A percentile compares a stretch with the other conserved stretches of the same genome.
phyloP scores from a whole-genome alignment of 1,284 basidiomycete genomes.

The Austroboletus niveus region DNA sequence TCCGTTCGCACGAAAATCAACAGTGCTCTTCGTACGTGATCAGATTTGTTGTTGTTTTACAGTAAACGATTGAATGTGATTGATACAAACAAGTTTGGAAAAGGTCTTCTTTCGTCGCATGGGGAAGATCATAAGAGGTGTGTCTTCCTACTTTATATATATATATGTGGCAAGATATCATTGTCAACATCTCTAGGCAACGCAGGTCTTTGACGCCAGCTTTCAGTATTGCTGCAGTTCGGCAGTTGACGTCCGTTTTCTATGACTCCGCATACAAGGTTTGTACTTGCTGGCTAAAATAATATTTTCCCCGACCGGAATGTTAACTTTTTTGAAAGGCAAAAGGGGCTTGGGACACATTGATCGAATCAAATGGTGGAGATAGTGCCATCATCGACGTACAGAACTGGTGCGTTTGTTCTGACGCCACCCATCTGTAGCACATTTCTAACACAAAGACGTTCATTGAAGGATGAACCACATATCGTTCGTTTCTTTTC shows the following conservation, averaged over 20 bases:
- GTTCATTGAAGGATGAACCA: slow-evolving; percentile 40
- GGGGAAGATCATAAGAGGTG: slow-evolving; percentile 16
- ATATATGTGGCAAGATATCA: too few species aligned
- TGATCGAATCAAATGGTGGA: slow-evolving; percentile 37
- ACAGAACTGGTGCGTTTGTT: slow-evolving; percentile 28
- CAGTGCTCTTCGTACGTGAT: slow-evolving; percentile 42
- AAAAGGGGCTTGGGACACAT: slow-evolving; percentile 50
- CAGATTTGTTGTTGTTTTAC: too few species aligned
- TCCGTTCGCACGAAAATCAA: slow-evolving; percentile 34
- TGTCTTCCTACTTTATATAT: background rate
- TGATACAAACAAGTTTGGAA: slow-evolving; percentile 5
- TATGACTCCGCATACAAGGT: slow-evolving; percentile 42
- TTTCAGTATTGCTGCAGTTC: slow-evolving; percentile 1
- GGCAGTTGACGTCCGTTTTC: background rate
- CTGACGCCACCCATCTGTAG: too few species aligned
- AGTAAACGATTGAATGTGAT: background rate
- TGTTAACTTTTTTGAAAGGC: slow-evolving; percentile 19
- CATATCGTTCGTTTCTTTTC: slow-evolving; percentile 37
- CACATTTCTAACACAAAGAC: background rate
- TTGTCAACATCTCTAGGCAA: slow-evolving; percentile 28
- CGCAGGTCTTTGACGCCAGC: slow-evolving; percentile 23
- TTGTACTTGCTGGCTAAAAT: too few species aligned
- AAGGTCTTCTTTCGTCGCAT: slow-evolving; percentile 11
- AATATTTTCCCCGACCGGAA: background rate
- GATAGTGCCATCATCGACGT: slow-evolving; percentile 44